Base-by-base conservation (phyloP, 2,329 filamentous ascomycete genomes). In the Metarhizium robertsii region DNA sequence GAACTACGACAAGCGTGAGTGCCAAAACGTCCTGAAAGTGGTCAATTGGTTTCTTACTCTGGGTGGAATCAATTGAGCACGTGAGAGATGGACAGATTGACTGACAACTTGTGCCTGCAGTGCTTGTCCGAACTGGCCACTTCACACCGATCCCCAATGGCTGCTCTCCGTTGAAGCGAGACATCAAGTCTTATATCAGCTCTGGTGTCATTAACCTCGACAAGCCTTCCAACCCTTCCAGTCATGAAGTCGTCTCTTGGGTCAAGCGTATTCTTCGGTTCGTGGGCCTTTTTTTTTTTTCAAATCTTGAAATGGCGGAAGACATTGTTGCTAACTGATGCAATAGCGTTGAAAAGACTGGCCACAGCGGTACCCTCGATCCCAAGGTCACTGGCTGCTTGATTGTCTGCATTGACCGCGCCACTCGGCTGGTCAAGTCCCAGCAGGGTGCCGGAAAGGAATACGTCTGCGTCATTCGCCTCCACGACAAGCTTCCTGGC, bases 371-470 rank as follows among this genome's bases (percentile, higher is more conserved):
- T 71, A 99, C 94, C 59, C 88, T 99, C 66, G 94, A 99, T 72
- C 92, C 92, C 69, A 97, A 96, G 77, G 94, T 99, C 68, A 99
- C 92, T 51, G 92, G 92, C 66, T 96, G 91, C 74, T 77, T 96
- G 70, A 96, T 95, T 69, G 90, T 95, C 69, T 95, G 90, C 75
- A 89, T 97, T 70, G 94, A 97, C 76, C 91, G 94, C 68, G 94
- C 94, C 54, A 99, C 94, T 62, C 88, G 94, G 67, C 85, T 99
- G 57, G 94, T 99, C 72, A 99, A 99, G 81, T 96, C 92, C 53
- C 94, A 99, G 76, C 94, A 99, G 75, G 92, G 92, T 68, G 94
- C 94, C 59, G 94, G 94, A 81, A 99, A 99, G 79, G 94, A 99
- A 78, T 99, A 99, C 72, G 92, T 97, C 54, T 92, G 88, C 67